Evolutionary conservation across 805 yeast species (phyloP).

Genomic region (Candida patagonica): DNA sequence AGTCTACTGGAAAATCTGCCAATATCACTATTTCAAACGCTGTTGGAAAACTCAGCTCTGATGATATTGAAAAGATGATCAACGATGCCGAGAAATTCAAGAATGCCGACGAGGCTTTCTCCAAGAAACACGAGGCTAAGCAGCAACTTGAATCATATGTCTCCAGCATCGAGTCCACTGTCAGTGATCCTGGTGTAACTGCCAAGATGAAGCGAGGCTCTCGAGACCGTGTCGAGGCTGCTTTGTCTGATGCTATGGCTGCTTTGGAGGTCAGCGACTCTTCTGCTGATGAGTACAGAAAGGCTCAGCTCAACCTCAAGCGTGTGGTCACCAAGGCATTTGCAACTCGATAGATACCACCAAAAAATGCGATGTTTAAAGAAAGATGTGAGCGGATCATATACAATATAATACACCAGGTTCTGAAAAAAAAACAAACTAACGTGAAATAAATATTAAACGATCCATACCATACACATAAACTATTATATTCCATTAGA

Average conservation of each 20-base stretch:
- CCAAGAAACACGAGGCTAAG: slow-evolving; percentile 98
- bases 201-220: slow-evolving; percentile 96
- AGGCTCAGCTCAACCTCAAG: slow-evolving; percentile 98
- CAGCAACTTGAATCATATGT: slow-evolving; percentile 99
- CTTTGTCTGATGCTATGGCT: slow-evolving; percentile 96
- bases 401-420: neutral
- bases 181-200: slow-evolving; percentile 96
- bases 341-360: slow-evolving; percentile 63
- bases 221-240: slow-evolving; percentile 94
- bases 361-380: neutral
- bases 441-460: neutral
- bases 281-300: slow-evolving; percentile 94
- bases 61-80: slow-evolving; percentile 97
- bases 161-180: slow-evolving; percentile 87
- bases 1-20: slow-evolving; percentile 97
- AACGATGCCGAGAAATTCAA: slow-evolving; percentile 98
- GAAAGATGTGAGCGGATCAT: neutral
- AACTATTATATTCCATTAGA: neutral
- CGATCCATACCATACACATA: neutral
- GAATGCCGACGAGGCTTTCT: slow-evolving; percentile 97
- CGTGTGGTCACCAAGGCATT: slow-evolving; percentile 99
- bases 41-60: slow-evolving; percentile 94
- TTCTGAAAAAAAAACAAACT: neutral
- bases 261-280: slow-evolving; percentile 96
- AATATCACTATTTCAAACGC: slow-evolving; percentile 98